Percentiles rank a stretch among this genome's conserved stretches.
Evolutionary conservation across 2,329 filamentous ascomycete species (phyloP).

Genomic region (Penicillium brasilianum): DNA sequence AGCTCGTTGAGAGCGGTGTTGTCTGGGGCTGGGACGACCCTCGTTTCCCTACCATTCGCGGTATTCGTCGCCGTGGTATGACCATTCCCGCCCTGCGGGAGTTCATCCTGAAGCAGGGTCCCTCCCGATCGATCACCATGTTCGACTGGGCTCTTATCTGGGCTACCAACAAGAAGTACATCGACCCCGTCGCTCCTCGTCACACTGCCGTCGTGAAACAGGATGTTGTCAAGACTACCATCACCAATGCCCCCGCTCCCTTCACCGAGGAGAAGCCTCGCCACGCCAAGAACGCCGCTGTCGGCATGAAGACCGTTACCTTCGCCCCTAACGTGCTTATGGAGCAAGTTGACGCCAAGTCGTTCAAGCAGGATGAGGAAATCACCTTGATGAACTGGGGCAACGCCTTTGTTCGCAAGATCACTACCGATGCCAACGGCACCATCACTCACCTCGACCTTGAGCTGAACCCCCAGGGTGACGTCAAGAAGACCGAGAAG

Average conservation of each 20-base stretch:
- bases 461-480: slow-evolving; percentile 88
- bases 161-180: slow-evolving; percentile 76
- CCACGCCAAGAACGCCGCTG: slow-evolving; percentile 84
- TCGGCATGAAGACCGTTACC: slow-evolving; percentile 84
- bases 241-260: slow-evolving; percentile 68
- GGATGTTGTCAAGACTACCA: slow-evolving; percentile 70
- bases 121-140: slow-evolving; percentile 55
- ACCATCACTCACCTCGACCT: slow-evolving; percentile 74
- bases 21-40: slow-evolving; percentile 60
- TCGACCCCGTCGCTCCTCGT: slow-evolving; percentile 75
- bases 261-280: slow-evolving; percentile 78
- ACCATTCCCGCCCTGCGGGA: slow-evolving; percentile 55
- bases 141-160: slow-evolving; percentile 57
- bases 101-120: slow-evolving; percentile 57
- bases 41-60: slow-evolving; percentile 57
- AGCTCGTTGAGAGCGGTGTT: slow-evolving; percentile 53
- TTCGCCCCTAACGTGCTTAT: slow-evolving; percentile 77
- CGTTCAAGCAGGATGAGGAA: slow-evolving; percentile 83
- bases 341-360: slow-evolving; percentile 83
- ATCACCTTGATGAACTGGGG: slow-evolving; percentile 98
- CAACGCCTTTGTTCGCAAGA: slow-evolving; percentile 57
- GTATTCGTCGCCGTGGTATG: slow-evolving; percentile 57
- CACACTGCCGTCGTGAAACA: slow-evolving; percentile 75
- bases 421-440: slow-evolving; percentile 55
- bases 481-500: slow-evolving; percentile 94